Base-by-base conservation (phyloP, 2,329 filamentous ascomycete genomes). In the Fusarium fracticaudum region DNA sequence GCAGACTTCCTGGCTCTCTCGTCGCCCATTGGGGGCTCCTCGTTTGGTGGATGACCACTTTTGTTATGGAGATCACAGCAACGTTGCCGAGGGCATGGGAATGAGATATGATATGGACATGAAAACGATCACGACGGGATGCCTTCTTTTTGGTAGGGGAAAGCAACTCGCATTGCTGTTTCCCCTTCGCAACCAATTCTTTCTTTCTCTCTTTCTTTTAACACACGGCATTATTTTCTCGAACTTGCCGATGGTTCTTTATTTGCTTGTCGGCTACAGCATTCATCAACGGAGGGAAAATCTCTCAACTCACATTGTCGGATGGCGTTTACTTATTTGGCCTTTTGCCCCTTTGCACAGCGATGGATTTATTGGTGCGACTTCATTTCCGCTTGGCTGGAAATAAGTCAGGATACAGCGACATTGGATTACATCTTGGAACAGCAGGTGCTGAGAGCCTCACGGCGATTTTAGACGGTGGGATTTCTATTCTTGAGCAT, bases 61-160 rank as follows among this genome's bases (percentile, higher is more conserved):
- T 72, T 54, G 53, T 69, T 67, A 73, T 67, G 60, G 68, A 55
- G 60, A 62, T 73, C 62, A 65, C 68, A 74, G 74, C 69, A 72
- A 80, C 79, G 65, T 76, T 78, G 78, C 74, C 77, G 77, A 81
- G 81, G 81, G 81, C 77, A 74, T 60, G 76, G 64, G 72, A 73
- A 77, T 67, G 72, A 77, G 64, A 77, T 69, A 79, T 64, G 77
- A 77, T 71, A 64, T 78, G 74, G 73, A 74, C 57, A 69, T 61
- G 58, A 68, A 65, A 67, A 62, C 40, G 58, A 64, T 64, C 57
- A 76, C 69, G 69, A 75, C 62, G 64, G 61, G 67, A 76, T 63
- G 67, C 60, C 62, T 64, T 55, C 20, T 67, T 37, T 63, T 57
- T 35, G 64, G 43, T 50, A 40, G 31, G 35, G 54, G 31, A 47